phyloP scores from a whole-genome alignment of 192 early-diverging fungal genomes.

The Podila epigama region DNA sequence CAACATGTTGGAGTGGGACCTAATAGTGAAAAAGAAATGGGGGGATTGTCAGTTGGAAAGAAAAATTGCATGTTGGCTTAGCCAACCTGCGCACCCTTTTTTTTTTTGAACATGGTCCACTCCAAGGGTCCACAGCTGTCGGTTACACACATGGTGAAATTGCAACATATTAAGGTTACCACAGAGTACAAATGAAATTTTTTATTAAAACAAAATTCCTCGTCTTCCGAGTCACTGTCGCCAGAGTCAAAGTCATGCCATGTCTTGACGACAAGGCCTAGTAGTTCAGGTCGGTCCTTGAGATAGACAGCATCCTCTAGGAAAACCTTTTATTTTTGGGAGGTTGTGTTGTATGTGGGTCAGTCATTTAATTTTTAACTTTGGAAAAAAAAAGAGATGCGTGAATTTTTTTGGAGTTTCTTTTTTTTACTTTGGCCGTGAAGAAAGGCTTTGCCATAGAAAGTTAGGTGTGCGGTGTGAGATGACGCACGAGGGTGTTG shows the following conservation, averaged over 20 bases:
- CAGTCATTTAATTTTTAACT: not conserved
- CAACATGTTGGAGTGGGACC: constrained; percentile 38
- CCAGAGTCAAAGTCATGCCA: constrained; percentile 54
- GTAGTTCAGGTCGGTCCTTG: constrained; percentile 28
- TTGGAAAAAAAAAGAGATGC: not conserved
- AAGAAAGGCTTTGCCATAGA: constrained; percentile 11
- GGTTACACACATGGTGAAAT: no score
- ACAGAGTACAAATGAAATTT: not conserved
- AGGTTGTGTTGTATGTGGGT: no score
- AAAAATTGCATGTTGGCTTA: no score
- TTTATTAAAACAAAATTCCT: constrained; percentile 31
- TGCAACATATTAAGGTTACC: not conserved
- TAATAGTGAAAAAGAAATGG: constrained; percentile 1
- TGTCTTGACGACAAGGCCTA: constrained; percentile 48
- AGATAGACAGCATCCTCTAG: constrained; percentile 48
- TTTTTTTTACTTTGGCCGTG: constrained; percentile 11
- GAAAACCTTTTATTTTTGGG: no score
- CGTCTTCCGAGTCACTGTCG: constrained; percentile 34
- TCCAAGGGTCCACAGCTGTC: no score
- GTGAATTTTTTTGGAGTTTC: not conserved
- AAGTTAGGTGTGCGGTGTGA: not conserved
- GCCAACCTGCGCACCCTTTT: no score
- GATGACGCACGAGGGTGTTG: no score
- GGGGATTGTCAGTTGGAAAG: not conserved
- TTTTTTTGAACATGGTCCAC: no score